Evolutionary conservation across 371 early-diverging fungal species (phyloP).

Genomic region (Mucor racemosus): DNA sequence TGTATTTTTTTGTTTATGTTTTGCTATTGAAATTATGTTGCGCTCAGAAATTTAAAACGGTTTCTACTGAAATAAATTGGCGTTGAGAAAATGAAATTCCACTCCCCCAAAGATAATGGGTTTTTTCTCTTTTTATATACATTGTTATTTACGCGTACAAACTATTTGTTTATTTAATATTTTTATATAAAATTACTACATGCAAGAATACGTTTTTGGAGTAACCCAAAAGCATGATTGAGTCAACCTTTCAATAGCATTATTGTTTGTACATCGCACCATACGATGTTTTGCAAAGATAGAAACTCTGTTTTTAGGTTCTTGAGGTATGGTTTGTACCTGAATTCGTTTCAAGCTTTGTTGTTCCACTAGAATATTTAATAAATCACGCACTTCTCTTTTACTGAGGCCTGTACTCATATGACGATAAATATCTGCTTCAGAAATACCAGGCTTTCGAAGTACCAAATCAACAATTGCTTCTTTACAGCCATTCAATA

Average conservation of each 20-base stretch:
- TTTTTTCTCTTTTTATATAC: too few relatives aligned
- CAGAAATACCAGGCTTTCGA: constrained; percentile 38
- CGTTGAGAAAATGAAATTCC: too few relatives aligned
- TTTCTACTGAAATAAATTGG: too few relatives aligned
- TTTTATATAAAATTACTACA: too few relatives aligned
- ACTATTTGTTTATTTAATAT: too few relatives aligned
- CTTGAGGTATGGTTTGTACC: neutral
- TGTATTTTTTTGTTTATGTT: too few relatives aligned
- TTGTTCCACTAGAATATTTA: constrained; percentile 27
- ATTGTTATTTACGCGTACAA: too few relatives aligned
- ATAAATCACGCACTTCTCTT: constrained; percentile 30
- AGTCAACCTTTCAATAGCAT: constrained; percentile 5
- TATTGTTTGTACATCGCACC: neutral
- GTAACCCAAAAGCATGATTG: constrained; percentile 25
- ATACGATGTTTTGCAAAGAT: constrained; percentile 12
- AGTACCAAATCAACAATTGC: constrained; percentile 28
- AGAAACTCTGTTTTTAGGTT: neutral
- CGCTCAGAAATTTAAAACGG: too few relatives aligned
- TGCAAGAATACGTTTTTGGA: neutral
- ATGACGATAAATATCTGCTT: constrained; percentile 21
- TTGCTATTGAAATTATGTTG: too few relatives aligned
- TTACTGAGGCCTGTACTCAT: constrained; percentile 11
- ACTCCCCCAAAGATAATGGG: too few relatives aligned
- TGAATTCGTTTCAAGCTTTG: neutral
- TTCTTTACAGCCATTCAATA: constrained; percentile 26